A percentile compares a stretch with the other conserved stretches of the same genome.
phyloP scores from a whole-genome alignment of 306 rosid species.

The peach (Prunus persica) region Prunus_persica_NCBIv2 NC_034013.1:15502501-15503000 shows the following conservation, averaged over 20 bases:
- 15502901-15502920: not conserved
- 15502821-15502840: not conserved
- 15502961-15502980: not conserved
- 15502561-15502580: not conserved
- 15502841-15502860: not conserved
- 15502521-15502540: constrained; percentile 42
- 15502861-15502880: not conserved
- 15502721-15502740: not conserved
- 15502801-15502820: not conserved
- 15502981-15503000: constrained; percentile 34
- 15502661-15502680: constrained; percentile 49
- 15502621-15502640: not conserved
- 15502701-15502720: constrained; percentile 14
- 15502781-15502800: not conserved
- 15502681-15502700: constrained; percentile 17
- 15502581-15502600: not conserved
- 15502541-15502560: constrained; percentile 14
- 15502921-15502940: constrained; percentile 20
- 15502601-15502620: not conserved
- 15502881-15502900: constrained; percentile 8
- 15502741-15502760: not conserved
- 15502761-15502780: not conserved
- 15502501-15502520: constrained; percentile 22
- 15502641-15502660: constrained; percentile 1
- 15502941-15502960: constrained; percentile 16